phyloP scores from a whole-genome alignment of 352 stramenopile species.

The Pythium apleroticum region DNA sequence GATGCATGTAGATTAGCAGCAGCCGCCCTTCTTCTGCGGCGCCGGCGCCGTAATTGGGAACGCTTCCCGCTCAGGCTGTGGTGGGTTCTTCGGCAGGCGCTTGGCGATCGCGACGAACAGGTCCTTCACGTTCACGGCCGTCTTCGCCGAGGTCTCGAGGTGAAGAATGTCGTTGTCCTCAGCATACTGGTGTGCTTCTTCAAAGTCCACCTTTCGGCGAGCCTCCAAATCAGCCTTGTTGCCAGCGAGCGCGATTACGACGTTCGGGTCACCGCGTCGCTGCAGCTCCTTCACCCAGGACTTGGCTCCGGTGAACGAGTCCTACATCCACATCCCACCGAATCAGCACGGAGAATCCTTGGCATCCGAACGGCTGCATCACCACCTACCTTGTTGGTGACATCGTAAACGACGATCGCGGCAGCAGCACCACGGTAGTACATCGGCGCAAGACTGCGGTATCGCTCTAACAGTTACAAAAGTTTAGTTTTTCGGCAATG shows the following conservation, averaged over 20 bases:
- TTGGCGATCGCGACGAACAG: conserved; percentile 98
- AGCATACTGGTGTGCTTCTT: conserved; percentile 98
- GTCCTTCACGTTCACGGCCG: conserved; percentile 98
- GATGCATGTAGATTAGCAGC: conserved; percentile 51
- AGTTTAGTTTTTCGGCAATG: too few species aligned
- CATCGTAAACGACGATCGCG: conserved; percentile 97
- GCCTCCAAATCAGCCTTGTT: conserved; percentile 99
- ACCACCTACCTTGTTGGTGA: conserved; percentile 92
- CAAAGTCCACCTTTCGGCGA: conserved; percentile 95
- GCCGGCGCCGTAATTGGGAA: conserved; percentile 82
- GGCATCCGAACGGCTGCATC: not conserved
- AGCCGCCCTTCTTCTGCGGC: conserved; percentile 78
- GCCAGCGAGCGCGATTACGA: conserved; percentile 95
- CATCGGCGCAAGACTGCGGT: conserved; percentile 97
- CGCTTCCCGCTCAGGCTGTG: conserved; percentile 78
- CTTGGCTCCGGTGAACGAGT: conserved; percentile 98
- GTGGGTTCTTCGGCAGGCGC: conserved; percentile 79
- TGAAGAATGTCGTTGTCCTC: conserved; percentile 99
- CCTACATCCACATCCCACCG: conserved; percentile 38
- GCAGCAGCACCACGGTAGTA: conserved; percentile 96
- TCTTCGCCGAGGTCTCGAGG: conserved; percentile 99
- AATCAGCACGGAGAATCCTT: conserved; percentile 8
- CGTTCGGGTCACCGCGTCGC: conserved; percentile 96
- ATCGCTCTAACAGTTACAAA: conserved; percentile 91
- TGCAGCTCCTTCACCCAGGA: conserved; percentile 99